Percentiles rank a stretch among this genome's conserved stretches.
Evolutionary conservation across 257 asterid species (phyloP).

Genomic region (Paraleonurus japonicus): DNA sequence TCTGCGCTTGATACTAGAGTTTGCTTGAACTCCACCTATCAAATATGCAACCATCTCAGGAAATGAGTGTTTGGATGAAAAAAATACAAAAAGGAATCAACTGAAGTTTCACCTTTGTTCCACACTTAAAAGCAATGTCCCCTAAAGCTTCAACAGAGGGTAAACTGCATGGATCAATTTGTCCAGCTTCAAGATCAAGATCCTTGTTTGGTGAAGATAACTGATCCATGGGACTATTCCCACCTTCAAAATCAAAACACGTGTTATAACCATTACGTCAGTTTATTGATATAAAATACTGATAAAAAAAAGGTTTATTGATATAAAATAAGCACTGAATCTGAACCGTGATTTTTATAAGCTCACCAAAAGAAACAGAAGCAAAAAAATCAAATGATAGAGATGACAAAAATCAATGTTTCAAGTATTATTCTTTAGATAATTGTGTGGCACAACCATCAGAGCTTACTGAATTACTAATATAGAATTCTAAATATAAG

Average conservation of each 20-base stretch:
- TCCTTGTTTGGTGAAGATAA: constrained; percentile 56
- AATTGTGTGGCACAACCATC: background rate
- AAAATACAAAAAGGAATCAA: constrained; percentile 9
- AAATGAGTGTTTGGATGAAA: constrained; percentile 15
- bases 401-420: background rate
- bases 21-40: constrained; percentile 78
- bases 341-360: background rate
- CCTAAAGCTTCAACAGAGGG: constrained; percentile 61
- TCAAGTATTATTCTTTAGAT: constrained; percentile 3
- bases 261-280: constrained; percentile 2
- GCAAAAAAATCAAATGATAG: background rate
- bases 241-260: constrained; percentile 45
- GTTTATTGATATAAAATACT: no score
- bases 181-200: constrained; percentile 75
- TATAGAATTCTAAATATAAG: background rate
- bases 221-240: constrained; percentile 49
- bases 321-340: constrained; percentile 12
- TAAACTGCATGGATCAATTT: constrained; percentile 57
- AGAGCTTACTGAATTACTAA: background rate
- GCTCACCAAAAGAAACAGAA: constrained; percentile 11
- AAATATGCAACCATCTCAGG: constrained; percentile 36
- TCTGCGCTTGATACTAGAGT: constrained; percentile 49
- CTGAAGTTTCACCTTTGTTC: constrained; percentile 59
- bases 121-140: constrained; percentile 84
- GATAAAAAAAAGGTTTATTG: no score